Base-by-base conservation (phyloP, 768 basidiomycete species). In the Naganishia kalamii region DNA sequence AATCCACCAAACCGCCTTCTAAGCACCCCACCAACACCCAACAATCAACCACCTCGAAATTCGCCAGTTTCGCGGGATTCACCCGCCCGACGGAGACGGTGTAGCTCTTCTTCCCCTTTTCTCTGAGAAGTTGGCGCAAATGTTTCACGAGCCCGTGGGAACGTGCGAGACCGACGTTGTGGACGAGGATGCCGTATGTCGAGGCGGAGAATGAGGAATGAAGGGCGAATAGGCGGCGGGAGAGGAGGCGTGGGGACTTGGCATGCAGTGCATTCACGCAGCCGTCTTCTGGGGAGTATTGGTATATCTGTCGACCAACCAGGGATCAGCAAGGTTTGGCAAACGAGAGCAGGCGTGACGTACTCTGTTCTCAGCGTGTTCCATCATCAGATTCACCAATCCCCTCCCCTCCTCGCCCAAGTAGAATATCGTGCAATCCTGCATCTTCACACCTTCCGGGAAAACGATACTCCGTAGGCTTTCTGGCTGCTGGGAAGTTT, bases 41-140 rank as follows among this genome's bases (percentile, higher is more conserved):
- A 72, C 92, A 94, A 74, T 97, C 94, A 52, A 99, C 87, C 76
- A 97, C 93, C 72, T 89, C 83, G 76, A 97, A 98, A 78, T 98
- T 99, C 10, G 87, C 94, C 23, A 98, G 83, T 72, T 98, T 98
- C 7, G 92, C 84, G 0, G 96, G 93, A 70, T 90, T 96, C 50
- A 96, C 84, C 78, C 94, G 92, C 40, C 96, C 94, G 0, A 99
- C 93, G 60, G 86, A 89, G 70, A 99, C 85, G 1, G 94, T 97
- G 78, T 98, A 99, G 67, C 85, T 85, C 76, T 98, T 98, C 80
- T 93, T 94, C 66, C 83, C 84, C 0, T 85, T 82, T 41, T 81
- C 81, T 0, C 82, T 75, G 54, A 98, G 83, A 10, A 88, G 80
- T 17, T 79, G 74, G 6, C 94, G 87, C n/a, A 98, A 82, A 70